phyloP scores from a whole-genome alignment of 1,139 yeast species.

The Chernovozyma sophiae-reginae region DNA sequence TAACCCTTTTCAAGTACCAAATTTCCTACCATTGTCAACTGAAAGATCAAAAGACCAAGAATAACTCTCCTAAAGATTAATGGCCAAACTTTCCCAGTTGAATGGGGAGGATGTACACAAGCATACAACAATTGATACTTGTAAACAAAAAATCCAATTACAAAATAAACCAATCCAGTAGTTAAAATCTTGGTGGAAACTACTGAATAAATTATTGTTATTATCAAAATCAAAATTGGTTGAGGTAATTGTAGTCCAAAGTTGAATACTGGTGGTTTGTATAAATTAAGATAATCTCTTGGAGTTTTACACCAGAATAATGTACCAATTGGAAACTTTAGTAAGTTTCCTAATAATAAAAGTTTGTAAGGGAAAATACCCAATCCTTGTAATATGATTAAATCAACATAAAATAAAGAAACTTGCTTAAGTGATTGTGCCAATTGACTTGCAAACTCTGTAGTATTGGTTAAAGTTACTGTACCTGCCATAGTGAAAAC shows the following conservation, averaged over 20 bases:
- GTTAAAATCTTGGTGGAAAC: conserved; percentile 62
- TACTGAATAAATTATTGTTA: conserved; percentile 58
- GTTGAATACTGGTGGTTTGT: conserved; percentile 62
- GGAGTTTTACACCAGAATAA: conserved; percentile 53
- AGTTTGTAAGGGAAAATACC: conserved; percentile 81
- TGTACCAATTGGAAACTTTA: conserved; percentile 53
- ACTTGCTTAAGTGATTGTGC: conserved; percentile 69
- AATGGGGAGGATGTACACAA: conserved; percentile 67
- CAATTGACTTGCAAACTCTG: conserved; percentile 72
- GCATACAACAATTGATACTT: conserved; percentile 64
- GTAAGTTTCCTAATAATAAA: conserved; percentile 60
- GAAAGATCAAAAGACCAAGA: conserved; percentile 61
- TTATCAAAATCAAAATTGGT: conserved; percentile 57
- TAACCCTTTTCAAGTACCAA: conserved; percentile 77
- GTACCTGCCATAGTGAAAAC: conserved; percentile 83
- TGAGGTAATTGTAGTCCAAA: conserved; percentile 65
- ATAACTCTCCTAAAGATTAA: conserved; percentile 56
- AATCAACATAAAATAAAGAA: conserved; percentile 76
- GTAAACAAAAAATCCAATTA: conserved; percentile 60
- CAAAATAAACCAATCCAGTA: conserved; percentile 61
- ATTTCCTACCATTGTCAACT: conserved; percentile 89
- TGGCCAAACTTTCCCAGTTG: conserved; percentile 72
- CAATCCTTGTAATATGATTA: conserved; percentile 76
- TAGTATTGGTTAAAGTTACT: conserved; percentile 62
- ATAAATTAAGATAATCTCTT: conserved; percentile 40